Percentiles rank a stretch among this genome's conserved stretches.
phyloP scores from a whole-genome alignment of 352 stramenopile species.

The Pythium rishiriense region DNA sequence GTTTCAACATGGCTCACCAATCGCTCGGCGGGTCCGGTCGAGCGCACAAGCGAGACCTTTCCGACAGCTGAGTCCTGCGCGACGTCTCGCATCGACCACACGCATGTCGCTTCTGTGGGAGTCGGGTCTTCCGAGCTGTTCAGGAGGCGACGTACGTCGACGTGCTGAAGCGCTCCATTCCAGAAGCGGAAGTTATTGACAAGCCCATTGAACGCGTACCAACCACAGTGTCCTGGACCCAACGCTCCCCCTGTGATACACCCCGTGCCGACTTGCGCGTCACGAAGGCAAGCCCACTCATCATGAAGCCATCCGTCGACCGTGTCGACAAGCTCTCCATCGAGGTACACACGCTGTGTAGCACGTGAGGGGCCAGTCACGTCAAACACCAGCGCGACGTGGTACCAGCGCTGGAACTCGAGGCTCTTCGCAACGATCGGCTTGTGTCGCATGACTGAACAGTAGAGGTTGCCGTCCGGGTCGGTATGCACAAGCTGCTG shows the following conservation, averaged over 20 bases:
- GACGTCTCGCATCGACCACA: background rate
- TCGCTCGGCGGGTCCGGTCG: background rate
- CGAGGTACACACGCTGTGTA: slow-evolving; percentile 9
- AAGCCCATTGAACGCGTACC: background rate
- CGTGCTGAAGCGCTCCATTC: background rate
- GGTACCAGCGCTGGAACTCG: background rate
- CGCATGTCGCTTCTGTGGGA: no score
- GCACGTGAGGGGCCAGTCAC: background rate
- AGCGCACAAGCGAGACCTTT: background rate
- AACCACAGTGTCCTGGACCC: background rate
- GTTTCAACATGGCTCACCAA: background rate
- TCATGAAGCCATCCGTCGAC: background rate
- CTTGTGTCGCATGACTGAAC: slow-evolving; percentile 1
- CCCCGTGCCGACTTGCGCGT: background rate
- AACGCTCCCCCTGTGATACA: background rate
- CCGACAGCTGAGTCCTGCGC: no score
- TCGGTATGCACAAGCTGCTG: slow-evolving; percentile 10
- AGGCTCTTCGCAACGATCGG: background rate
- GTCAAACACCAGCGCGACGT: background rate
- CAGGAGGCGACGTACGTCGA: background rate
- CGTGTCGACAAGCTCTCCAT: background rate
- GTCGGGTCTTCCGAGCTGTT: no score
- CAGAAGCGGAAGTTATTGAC: slow-evolving; percentile 1
- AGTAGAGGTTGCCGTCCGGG: slow-evolving; percentile 9
- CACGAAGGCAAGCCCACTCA: background rate